Conservation (phyloP, 2,329 filamentous ascomycete genomes). For the Aspergillaceae sp. region DNA sequence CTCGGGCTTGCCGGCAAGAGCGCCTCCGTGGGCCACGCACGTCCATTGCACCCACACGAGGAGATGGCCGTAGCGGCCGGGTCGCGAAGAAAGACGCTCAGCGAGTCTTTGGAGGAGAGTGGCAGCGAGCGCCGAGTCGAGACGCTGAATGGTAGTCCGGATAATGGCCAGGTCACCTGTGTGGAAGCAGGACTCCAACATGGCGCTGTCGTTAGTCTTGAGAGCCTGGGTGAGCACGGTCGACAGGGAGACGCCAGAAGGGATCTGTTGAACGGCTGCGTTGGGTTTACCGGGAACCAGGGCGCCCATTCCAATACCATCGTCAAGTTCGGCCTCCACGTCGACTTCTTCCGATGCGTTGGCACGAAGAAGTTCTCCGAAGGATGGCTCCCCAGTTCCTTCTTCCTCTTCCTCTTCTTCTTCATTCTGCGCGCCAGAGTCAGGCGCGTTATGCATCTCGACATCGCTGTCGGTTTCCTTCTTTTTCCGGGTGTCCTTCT, state of each 20-base stretch:
- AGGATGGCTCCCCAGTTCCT: conserved; percentile 54
- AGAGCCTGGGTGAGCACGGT: conserved; percentile 92
- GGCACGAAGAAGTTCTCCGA: conserved; percentile 73
- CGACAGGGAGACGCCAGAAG: conserved; percentile 70
- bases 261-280: conserved; percentile 46
- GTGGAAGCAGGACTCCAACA: conserved; percentile 87
- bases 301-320: conserved; percentile 34
- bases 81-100: conserved; percentile 74
- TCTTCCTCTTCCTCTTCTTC: conserved; percentile 39
- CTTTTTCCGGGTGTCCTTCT: conserved; percentile 10
- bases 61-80: conserved; percentile 79
- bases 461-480: conserved; percentile 14
- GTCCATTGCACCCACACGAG: conserved; percentile 97
- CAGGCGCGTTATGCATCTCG: conserved; percentile 26
- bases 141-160: conserved; percentile 77
- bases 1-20: conserved; percentile 76
- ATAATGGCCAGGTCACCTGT: conserved; percentile 68
- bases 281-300: conserved; percentile 40
- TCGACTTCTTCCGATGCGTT: conserved; percentile 66
- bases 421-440: conserved; percentile 24
- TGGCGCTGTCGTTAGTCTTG: conserved; percentile 77
- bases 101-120: conserved; percentile 74
- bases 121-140: conserved; percentile 76
- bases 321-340: conserved; percentile 49
- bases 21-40: conserved; percentile 82